phyloP scores from a whole-genome alignment of 2,329 filamentous ascomycete genomes.

The Trichoderma cornu-damae region DNA sequence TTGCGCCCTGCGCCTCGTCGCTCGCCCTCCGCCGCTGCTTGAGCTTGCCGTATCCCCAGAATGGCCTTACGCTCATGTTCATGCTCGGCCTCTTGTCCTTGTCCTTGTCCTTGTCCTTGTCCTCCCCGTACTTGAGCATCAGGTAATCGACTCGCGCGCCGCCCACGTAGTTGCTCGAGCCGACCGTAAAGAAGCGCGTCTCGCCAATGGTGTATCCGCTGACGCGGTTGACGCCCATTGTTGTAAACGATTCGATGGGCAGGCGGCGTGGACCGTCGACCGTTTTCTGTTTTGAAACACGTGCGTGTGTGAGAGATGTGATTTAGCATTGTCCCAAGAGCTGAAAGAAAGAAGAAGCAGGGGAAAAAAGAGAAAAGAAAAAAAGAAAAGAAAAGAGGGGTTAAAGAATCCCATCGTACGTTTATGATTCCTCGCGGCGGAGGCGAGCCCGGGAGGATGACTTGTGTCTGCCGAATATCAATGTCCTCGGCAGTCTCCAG shows the following conservation, averaged over 20 bases:
- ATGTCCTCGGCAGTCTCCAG: neutral
- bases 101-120: neutral
- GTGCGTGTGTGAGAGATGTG: neutral
- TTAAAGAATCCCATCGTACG: conserved; percentile 17
- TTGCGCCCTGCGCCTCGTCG: neutral
- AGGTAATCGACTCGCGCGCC: conserved; percentile 12
- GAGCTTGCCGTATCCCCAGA: conserved; percentile 18
- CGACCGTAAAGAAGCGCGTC: conserved; percentile 24
- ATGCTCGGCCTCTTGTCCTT: neutral
- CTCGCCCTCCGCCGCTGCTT: conserved; percentile 41
- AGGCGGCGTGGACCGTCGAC: conserved; percentile 24
- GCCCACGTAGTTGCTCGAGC: conserved; percentile 25
- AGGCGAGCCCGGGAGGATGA: conserved; percentile 19
- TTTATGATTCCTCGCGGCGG: conserved; percentile 21
- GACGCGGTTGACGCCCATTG: neutral
- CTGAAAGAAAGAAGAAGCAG: too few species aligned
- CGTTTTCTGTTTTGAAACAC: conserved; percentile 25
- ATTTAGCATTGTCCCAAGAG: neutral
- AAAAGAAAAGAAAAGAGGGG: too few species aligned
- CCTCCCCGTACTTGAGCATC: conserved; percentile 12
- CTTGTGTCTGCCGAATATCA: conserved; percentile 16
- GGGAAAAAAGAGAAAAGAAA: too few species aligned
- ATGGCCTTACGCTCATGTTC: neutral
- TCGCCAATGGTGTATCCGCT: conserved; percentile 9
- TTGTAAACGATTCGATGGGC: conserved; percentile 26